phyloP scores from a whole-genome alignment of 2,329 filamentous ascomycete species.

The Aspergillus viridinutans region DNA sequence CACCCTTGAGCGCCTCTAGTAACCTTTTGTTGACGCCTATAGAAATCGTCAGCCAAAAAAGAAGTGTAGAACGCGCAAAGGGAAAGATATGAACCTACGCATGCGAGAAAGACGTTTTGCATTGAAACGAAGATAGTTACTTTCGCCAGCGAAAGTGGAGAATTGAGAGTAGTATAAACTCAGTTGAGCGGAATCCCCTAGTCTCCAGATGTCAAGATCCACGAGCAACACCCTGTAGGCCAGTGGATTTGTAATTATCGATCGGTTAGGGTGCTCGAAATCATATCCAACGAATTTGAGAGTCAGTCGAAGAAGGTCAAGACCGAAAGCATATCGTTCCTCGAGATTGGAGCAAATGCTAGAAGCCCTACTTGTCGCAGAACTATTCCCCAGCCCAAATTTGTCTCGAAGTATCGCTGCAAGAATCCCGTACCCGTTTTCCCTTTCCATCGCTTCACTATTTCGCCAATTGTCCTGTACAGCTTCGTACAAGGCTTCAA shows the following conservation, averaged over 20 bases:
- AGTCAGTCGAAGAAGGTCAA: conserved; percentile 67
- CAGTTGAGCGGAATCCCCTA: conserved; percentile 70
- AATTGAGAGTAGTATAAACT: conserved; percentile 93
- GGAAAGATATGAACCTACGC: conserved; percentile 56
- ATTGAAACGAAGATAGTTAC: conserved; percentile 91
- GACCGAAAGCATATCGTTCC: conserved; percentile 50
- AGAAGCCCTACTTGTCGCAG: conserved; percentile 42
- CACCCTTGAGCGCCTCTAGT: conserved; percentile 83
- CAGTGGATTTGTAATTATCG: conserved; percentile 91
- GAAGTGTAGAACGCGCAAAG: neutral
- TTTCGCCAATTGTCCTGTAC: conserved; percentile 93
- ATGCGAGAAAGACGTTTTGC: conserved; percentile 80
- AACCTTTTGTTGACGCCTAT: conserved; percentile 83
- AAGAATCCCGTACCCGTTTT: conserved; percentile 87
- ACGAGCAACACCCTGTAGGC: conserved; percentile 89
- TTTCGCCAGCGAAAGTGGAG: conserved; percentile 77
- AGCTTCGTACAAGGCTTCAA: conserved; percentile 79
- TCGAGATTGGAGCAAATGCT: conserved; percentile 34
- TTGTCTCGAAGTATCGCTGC: conserved; percentile 81
- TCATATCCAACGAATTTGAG: conserved; percentile 88
- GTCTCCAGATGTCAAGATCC: conserved; percentile 90
- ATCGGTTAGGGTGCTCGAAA: conserved; percentile 71
- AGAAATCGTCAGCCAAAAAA: conserved; percentile 14
- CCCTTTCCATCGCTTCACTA: conserved; percentile 95
- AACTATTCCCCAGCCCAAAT: conserved; percentile 43